A percentile compares a stretch with the other conserved stretches of the same genome.
These are phyloP conservation scores for Hypoxylon sp. DNA, from an alignment of 2,329 filamentous ascomycete species.

Conservation along the genomic window DNA sequence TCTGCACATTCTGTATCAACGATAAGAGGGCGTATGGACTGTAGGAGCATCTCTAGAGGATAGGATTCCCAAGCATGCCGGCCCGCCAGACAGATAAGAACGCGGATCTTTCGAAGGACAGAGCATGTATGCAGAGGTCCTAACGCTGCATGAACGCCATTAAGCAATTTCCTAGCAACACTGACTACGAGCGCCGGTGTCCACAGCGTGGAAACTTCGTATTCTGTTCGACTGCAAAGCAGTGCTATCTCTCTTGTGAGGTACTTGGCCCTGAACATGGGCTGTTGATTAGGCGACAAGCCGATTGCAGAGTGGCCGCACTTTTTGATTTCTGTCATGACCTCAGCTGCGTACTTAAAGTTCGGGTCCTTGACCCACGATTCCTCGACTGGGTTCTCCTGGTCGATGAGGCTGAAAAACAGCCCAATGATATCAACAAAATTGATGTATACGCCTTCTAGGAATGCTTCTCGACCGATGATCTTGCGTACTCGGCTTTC, in stretches of 20 bases:
- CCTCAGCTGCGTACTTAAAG: conserved; percentile 73
- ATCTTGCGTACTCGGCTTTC: conserved; percentile 78
- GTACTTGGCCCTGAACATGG: conserved; percentile 84
- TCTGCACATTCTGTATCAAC: conserved; percentile 90
- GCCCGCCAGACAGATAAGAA: conserved; percentile 85
- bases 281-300: conserved; percentile 86
- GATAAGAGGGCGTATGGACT: conserved; percentile 83
- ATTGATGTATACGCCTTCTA: conserved; percentile 73
- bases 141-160: conserved; percentile 84
- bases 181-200: conserved; percentile 80
- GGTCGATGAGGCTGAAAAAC: conserved; percentile 83
- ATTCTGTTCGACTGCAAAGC: conserved; percentile 80
- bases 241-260: conserved; percentile 82
- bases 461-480: conserved; percentile 77
- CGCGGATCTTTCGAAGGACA: conserved; percentile 86
- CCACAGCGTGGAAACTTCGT: conserved; percentile 78
- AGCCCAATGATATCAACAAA: conserved; percentile 84
- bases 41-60: conserved; percentile 90
- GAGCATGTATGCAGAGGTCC: conserved; percentile 90
- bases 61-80: conserved; percentile 81
- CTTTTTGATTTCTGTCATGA: conserved; percentile 77
- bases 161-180: conserved; percentile 82
- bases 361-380: conserved; percentile 72
- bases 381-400: conserved; percentile 81
- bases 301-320: conserved; percentile 75